A percentile compares a stretch with the other conserved stretches of the same genome.
These are phyloP conservation scores for Botrytis byssoidea DNA, from an alignment of 2,329 filamentous ascomycete genomes.

Conservation along the genomic window DNA sequence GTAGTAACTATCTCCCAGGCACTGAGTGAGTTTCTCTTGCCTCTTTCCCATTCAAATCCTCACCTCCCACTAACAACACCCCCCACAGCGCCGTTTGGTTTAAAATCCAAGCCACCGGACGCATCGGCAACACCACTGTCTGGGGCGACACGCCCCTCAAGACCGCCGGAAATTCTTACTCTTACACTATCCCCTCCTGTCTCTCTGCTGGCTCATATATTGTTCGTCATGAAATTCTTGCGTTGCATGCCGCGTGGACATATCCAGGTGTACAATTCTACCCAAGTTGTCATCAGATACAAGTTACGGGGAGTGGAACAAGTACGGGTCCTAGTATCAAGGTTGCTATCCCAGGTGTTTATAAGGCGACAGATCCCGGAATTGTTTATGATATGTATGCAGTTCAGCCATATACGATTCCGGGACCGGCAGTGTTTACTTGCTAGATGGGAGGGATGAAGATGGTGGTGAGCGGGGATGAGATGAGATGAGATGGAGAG, in stretches of 20 bases:
- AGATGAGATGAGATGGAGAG: no score
- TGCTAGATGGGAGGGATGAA: slow-evolving; percentile 26
- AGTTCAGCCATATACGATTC: slow-evolving; percentile 45
- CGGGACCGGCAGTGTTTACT: slow-evolving; percentile 42
- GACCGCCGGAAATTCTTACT: slow-evolving; percentile 45
- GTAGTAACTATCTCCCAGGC: slow-evolving; percentile 49
- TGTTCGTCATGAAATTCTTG: slow-evolving; percentile 50
- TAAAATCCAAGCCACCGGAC: slow-evolving; percentile 51
- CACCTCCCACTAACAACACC: neutral
- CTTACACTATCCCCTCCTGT: slow-evolving; percentile 51
- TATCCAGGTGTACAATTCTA: slow-evolving; percentile 34
- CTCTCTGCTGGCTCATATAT: slow-evolving; percentile 55
- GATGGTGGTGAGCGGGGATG: neutral
- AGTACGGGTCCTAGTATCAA: slow-evolving; percentile 41
- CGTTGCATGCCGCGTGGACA: slow-evolving; percentile 48
- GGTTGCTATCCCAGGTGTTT: slow-evolving; percentile 50
- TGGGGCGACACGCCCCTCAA: slow-evolving; percentile 36
- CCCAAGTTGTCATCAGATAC: slow-evolving; percentile 44
- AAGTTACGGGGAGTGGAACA: slow-evolving; percentile 46
- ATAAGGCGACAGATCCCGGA: slow-evolving; percentile 46
- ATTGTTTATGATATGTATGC: slow-evolving; percentile 41
- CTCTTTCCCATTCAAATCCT: neutral
- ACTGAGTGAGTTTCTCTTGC: slow-evolving; percentile 37
- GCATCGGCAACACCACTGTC: slow-evolving; percentile 26
- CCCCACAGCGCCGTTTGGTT: slow-evolving; percentile 30